Evolutionary conservation across 257 asterid species (phyloP), one percentile per base, ranked within the genome.

Genomic region (Pogostemon cablin): DNA sequence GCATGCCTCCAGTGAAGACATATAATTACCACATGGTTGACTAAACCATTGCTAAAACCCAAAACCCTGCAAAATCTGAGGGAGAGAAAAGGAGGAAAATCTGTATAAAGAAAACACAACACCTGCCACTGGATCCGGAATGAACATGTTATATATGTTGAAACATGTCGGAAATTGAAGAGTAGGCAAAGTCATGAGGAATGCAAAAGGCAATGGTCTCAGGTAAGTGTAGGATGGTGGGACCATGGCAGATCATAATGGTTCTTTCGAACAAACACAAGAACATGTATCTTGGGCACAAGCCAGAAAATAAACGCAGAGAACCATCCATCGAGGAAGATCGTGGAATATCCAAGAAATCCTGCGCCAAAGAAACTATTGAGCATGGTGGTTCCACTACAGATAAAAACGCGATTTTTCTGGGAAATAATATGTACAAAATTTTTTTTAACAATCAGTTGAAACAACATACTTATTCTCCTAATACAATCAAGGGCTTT

Each of bases 341-440:
- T 86, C 90, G 84, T 81, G 89, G 88, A 84, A 86, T 79, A 79
- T 86, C 96, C 97, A 86, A 84, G 95, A 82, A 82, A 85, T 93
- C 98, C 98, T 93, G 98, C 97, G 93, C 80, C 93, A 90, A 93
- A 90, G 90, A 87, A 93, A 93, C 91, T 90, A 78, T 80, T 93
- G 98, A 93, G 96, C 87, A 74, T 73, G 82, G 85, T 74, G 87
- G 81, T 76, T 81, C 67, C 82, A 68, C 89, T 82, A 83, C 82
- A 81, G 72, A 57, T 12, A 81, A 81, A 71, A 69, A 62, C 25
- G 73, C 43, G 78, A 53, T 65, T 79, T 85, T 79, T 66, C 59
- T 76, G 75, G 78, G 78, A 80, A 71, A 78, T 78, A 82, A 81
- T 72, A 79, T 66, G 68, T 35, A 73, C 47, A 67, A 69, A 67